Conservation (phyloP, 805 yeast species). For the Metschnikowia noctiluminum region DNA sequence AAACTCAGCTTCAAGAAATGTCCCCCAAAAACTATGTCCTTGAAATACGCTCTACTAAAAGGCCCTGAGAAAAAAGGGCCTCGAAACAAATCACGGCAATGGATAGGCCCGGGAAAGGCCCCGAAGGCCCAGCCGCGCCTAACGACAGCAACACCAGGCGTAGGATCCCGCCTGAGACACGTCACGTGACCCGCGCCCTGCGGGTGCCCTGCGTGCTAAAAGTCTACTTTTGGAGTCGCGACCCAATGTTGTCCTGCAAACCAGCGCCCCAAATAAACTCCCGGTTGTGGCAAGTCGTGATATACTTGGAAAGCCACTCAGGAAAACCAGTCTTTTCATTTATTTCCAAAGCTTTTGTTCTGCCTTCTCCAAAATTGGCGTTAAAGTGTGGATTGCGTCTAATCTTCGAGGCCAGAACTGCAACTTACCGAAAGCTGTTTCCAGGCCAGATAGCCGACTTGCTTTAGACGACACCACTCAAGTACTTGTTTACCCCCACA, state of each 20-base stretch:
- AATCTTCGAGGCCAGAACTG: too few species aligned
- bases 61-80: too few species aligned
- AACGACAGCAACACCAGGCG: neutral
- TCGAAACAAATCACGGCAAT: too few species aligned
- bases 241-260: neutral
- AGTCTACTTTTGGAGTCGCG: neutral
- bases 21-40: too few species aligned
- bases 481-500: constrained; percentile 2
- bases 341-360: too few species aligned
- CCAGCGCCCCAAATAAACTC: neutral
- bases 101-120: neutral
- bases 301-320: neutral
- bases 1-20: too few species aligned
- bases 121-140: neutral
- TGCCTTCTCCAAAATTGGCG: too few species aligned
- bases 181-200: neutral
- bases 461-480: too few species aligned
- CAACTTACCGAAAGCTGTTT: too few species aligned
- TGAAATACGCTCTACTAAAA: too few species aligned
- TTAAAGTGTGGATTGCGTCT: too few species aligned
- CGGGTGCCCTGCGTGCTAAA: neutral
- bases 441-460: too few species aligned
- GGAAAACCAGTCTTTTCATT: neutral
- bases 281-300: neutral
- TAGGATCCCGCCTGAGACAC: neutral